Evolutionary conservation across 305 asterid species (phyloP).

Genomic region (Withania somnifera): DNA sequence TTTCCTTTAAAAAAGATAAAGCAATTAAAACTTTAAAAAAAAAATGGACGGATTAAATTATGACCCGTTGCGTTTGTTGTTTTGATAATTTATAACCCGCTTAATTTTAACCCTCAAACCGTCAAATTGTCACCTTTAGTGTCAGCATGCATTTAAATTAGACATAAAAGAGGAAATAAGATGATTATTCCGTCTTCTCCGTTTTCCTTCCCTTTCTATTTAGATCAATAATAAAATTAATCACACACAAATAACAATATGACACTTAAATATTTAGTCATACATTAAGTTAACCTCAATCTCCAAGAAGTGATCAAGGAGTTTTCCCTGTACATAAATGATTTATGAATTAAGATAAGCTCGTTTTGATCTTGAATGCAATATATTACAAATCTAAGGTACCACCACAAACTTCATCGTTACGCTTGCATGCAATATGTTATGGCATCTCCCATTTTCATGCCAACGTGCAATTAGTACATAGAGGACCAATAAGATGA

Average conservation of each 20-base stretch:
- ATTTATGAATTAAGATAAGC: background rate
- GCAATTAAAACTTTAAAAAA: too few relatives aligned
- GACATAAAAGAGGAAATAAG: background rate
- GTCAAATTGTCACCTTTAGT: too few relatives aligned
- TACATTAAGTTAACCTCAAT: background rate
- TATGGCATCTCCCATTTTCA: background rate
- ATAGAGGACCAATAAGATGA: background rate
- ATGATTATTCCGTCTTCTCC: background rate
- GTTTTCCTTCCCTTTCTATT: too few relatives aligned
- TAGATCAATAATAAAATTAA: too few relatives aligned
- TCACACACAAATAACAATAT: background rate
- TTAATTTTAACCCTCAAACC: too few relatives aligned
- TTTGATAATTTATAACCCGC: too few relatives aligned
- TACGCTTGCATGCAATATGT: background rate
- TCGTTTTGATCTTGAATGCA: too few relatives aligned
- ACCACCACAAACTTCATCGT: background rate
- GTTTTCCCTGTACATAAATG: background rate
- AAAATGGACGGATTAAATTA: too few relatives aligned
- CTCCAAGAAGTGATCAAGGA: background rate
- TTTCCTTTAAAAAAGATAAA: too few relatives aligned
- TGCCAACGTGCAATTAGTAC: background rate
- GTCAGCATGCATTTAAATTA: background rate
- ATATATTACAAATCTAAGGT: background rate
- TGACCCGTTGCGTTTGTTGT: too few relatives aligned
- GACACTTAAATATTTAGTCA: background rate